Base-by-base conservation (phyloP, 441 rosid species). In the Macaranga tanarius region DNA sequence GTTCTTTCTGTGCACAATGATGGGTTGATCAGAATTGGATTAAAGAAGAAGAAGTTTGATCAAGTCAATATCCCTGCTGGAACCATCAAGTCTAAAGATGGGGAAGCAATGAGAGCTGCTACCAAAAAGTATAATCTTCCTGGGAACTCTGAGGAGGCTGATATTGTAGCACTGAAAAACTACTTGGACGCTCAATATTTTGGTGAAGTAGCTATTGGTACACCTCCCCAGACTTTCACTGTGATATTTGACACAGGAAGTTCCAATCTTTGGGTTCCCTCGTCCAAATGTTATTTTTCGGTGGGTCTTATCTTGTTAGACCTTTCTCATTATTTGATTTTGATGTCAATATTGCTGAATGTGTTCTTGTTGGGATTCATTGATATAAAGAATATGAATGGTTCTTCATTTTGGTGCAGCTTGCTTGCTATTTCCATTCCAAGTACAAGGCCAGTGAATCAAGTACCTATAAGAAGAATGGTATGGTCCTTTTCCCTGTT, bases 161-260 rank as follows among this genome's bases (percentile, higher is more conserved):
- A 87, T 73, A 74, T 86, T 68, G 86, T 92, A 7, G 65, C 81
- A 2, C 77, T 90, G 16, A 84, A 85, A 71, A 90, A 92, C 77
- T 89, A 89, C 82, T 64, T 92, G 88, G 90, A 90, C 70, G 91
- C 96, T 78, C 97, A 90, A 75, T 92, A 92, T 72, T 89, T 79
- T 77, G 96, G 96, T 68, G 94, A 89, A 82, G 87, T 92, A 71
- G 89, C 84, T 31, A 79, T 90, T 42, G 96, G 97, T 19, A 83
- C 85, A 12, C 94, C 97, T 23, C 74, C 92, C 9, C 96, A 92
- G 70, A 90, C 85, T 26, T 92, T 92, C 77, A 87, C 89, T 0
- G 96, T 90, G 80, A 82, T 92, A 23, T 92, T 92, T 65, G 97
- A 92, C 79, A 92, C 97, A 0, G 94, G 97, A 58, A 90, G 96